A percentile compares a stretch with the other conserved stretches of the same genome.
Evolutionary conservation across 768 basidiomycete species (phyloP).

Genomic region (Leccinum olivaceopallidum): DNA sequence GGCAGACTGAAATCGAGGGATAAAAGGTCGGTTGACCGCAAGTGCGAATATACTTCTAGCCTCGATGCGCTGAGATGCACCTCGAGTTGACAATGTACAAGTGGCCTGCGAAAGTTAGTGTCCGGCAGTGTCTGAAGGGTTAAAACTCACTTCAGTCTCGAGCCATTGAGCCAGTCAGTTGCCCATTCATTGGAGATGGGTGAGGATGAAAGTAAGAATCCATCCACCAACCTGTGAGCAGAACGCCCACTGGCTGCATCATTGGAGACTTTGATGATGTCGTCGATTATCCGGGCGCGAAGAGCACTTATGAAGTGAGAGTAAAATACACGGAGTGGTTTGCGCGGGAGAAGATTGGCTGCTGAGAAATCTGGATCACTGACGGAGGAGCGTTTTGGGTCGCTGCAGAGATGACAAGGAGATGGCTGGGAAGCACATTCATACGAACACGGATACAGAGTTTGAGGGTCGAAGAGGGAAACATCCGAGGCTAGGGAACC

Average conservation of each 20-base stretch:
- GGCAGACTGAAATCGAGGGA: constrained; percentile 46
- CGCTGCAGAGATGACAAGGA: constrained; percentile 42
- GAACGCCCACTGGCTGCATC: constrained; percentile 32
- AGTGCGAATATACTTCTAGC: constrained; percentile 65
- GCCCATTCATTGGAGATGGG: constrained; percentile 58
- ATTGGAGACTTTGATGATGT: constrained; percentile 48
- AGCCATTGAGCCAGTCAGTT: constrained; percentile 59
- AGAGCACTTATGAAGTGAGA: constrained; percentile 61
- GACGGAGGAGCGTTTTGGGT: constrained; percentile 17
- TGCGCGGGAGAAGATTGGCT: constrained; percentile 45
- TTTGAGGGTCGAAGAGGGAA: constrained; percentile 46
- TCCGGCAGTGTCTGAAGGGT: constrained; percentile 2
- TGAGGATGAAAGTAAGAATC: constrained; percentile 58
- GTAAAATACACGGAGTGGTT: constrained; percentile 41
- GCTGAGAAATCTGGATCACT: constrained; percentile 30
- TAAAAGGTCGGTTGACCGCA: constrained; percentile 58
- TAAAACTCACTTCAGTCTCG: constrained; percentile 44
- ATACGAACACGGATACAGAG: constrained; percentile 55
- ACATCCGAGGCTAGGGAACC: constrained; percentile 40
- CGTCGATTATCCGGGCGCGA: constrained; percentile 51
- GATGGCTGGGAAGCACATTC: constrained; percentile 40
- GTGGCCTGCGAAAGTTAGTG: constrained; percentile 43
- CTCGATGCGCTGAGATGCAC: constrained; percentile 46
- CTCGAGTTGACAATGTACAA: constrained; percentile 62
- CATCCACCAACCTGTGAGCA: constrained; percentile 54